These are phyloP conservation scores for Leucogyrophana mollusca DNA, from an alignment of 768 basidiomycete species.

Conservation along the genomic window DNA sequence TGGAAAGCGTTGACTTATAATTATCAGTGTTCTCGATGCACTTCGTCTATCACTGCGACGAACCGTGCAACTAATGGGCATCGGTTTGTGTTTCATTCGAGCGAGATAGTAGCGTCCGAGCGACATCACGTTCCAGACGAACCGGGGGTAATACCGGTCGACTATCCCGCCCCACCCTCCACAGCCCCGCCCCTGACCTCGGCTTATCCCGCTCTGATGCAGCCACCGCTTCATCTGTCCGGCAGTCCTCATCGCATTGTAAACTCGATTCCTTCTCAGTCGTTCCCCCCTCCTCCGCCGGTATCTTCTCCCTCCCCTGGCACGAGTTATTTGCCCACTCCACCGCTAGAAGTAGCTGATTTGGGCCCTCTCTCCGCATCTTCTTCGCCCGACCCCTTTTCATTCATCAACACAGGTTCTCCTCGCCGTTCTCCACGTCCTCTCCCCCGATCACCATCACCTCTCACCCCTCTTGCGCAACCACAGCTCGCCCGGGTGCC, in stretches of 20 bases:
- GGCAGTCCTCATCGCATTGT: slow-evolving; percentile 21
- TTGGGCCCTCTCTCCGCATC: slow-evolving; percentile 16
- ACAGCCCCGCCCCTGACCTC: slow-evolving; percentile 27
- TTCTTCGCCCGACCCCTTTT: slow-evolving; percentile 23
- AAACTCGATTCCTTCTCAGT: slow-evolving; percentile 13
- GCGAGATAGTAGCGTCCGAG: slow-evolving; percentile 60
- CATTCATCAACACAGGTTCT: slow-evolving; percentile 14
- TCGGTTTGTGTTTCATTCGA: slow-evolving; percentile 84
- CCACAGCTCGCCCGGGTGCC: slow-evolving; percentile 3
- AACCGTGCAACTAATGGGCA: slow-evolving; percentile 82
- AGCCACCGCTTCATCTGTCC: slow-evolving; percentile 22
- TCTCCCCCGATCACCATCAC: slow-evolving; percentile 11
- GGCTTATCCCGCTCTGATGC: slow-evolving; percentile 26
- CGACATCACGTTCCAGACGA: slow-evolving; percentile 64
- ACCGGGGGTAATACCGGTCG: slow-evolving; percentile 54
- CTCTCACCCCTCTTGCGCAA: slow-evolving; percentile 8
- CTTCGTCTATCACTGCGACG: slow-evolving; percentile 61
- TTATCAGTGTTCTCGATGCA: slow-evolving; percentile 65
- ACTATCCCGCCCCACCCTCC: slow-evolving; percentile 31
- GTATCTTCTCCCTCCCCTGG: slow-evolving; percentile 11
- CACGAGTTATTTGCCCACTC: slow-evolving; percentile 21
- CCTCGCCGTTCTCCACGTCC: slow-evolving; percentile 22
- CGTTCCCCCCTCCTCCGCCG: slow-evolving; percentile 20
- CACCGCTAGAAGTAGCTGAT: slow-evolving; percentile 21
- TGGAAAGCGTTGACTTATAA: slow-evolving; percentile 12